These are phyloP conservation scores for Nitzschia palea DNA, from an alignment of 108 stramenopile genomes.

Conservation along the genomic window DNA sequence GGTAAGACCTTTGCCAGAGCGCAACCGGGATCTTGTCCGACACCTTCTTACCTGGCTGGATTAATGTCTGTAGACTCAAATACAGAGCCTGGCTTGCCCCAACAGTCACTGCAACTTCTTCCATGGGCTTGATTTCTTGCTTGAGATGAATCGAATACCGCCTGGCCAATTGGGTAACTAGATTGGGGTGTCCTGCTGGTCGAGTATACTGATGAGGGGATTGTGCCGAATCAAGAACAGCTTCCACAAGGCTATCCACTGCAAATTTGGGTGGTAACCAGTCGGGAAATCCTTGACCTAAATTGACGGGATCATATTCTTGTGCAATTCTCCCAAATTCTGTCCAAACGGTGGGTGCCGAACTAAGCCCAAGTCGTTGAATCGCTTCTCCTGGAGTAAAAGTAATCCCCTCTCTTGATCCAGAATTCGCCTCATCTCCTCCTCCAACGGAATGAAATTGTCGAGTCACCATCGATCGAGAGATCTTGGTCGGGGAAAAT, in stretches of 20 bases:
- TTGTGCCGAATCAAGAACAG: conserved; percentile 57
- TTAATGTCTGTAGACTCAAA: conserved; percentile 80
- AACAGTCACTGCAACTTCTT: conserved; percentile 92
- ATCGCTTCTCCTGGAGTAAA: conserved; percentile 59
- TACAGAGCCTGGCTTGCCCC: conserved; percentile 94
- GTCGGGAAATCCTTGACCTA: conserved; percentile 89
- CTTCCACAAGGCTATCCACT: conserved; percentile 65
- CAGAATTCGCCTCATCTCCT: neutral
- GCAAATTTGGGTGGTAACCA: conserved; percentile 88
- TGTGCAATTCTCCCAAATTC: conserved; percentile 79
- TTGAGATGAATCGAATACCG: conserved; percentile 88
- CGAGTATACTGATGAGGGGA: conserved; percentile 94
- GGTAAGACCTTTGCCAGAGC: neutral
- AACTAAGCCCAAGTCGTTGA: conserved; percentile 47
- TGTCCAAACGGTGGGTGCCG: conserved; percentile 86
- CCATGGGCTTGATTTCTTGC: conserved; percentile 75
- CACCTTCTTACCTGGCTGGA: conserved; percentile 54
- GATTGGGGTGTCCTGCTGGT: conserved; percentile 91
- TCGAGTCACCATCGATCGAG: neutral
- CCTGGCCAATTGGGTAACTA: conserved; percentile 85
- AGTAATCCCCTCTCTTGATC: conserved; percentile 6
- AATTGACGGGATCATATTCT: conserved; percentile 68
- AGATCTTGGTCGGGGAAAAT: neutral
- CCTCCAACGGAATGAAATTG: neutral
- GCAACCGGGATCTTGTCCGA: too few species aligned